Percentiles rank a stretch among this genome's conserved stretches.
Conservation (phyloP, 352 stramenopile species). For the Globisporangium echinulatum region DNA sequence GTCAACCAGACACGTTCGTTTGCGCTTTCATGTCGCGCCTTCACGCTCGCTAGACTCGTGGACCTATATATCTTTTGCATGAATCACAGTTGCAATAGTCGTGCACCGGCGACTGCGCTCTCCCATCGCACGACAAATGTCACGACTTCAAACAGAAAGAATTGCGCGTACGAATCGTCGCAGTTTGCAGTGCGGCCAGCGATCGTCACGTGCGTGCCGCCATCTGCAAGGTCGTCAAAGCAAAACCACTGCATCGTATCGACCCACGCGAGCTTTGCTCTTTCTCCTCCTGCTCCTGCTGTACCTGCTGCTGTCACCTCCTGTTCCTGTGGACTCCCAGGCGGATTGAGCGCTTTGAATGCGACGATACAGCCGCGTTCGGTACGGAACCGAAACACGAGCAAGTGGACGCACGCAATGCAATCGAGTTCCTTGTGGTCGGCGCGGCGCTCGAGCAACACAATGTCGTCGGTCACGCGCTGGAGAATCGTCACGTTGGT, state of each 20-base stretch:
- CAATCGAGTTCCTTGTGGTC: constrained; percentile 4
- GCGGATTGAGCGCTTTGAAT: constrained; percentile 10
- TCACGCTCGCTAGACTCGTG: background rate
- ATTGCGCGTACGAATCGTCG: constrained; percentile 28
- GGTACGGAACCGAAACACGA: constrained; percentile 12
- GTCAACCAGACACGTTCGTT: background rate
- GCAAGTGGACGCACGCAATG: constrained; percentile 4
- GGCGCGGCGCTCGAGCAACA: constrained; percentile 9
- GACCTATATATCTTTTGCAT: background rate
- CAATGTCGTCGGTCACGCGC: constrained; percentile 11
- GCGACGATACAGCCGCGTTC: constrained; percentile 11
- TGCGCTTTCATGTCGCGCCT: background rate
- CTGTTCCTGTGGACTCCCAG: constrained; percentile 7
- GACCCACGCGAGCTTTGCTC: constrained; percentile 33
- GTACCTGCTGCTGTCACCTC: background rate
- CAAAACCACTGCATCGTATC: constrained; percentile 46
- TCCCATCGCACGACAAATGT: constrained; percentile 45
- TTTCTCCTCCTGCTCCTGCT: background rate
- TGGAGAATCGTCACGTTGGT: constrained; percentile 9
- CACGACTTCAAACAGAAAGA: constrained; percentile 45
- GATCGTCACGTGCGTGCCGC: constrained; percentile 12
- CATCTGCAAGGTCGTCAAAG: constrained; percentile 8
- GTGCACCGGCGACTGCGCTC: constrained; percentile 27
- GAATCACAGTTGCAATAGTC: constrained; percentile 19
- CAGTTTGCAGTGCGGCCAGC: constrained; percentile 33